These are phyloP conservation scores for Colletotrichum endophyticum DNA, from an alignment of 2,329 filamentous ascomycete species.

Conservation along the genomic window DNA sequence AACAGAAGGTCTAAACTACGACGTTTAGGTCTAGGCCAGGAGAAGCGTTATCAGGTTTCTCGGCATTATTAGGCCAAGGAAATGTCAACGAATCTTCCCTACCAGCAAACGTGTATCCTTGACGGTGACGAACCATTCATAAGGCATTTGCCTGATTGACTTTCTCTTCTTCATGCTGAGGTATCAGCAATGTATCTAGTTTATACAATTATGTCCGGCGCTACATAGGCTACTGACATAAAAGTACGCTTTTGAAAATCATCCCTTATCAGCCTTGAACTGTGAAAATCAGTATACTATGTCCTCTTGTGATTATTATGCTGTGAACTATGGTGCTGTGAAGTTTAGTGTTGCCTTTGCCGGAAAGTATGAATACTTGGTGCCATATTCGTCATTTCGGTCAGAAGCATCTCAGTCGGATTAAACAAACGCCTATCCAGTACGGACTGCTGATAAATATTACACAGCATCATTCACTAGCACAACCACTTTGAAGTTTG, in stretches of 20 bases:
- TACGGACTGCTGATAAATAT: not conserved
- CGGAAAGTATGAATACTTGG: not conserved
- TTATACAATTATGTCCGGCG: not conserved
- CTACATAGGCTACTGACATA: not conserved
- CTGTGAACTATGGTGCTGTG: not conserved
- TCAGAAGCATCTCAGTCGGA: not conserved
- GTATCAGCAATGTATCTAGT: not conserved
- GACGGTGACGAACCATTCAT: fast-evolving
- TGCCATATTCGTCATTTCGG: not conserved
- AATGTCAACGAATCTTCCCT: not conserved
- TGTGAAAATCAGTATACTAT: not conserved
- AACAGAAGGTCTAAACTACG: not conserved
- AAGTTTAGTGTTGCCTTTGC: not conserved
- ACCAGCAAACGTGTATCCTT: not conserved
- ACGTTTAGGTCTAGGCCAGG: not conserved
- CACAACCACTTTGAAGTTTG: not conserved
- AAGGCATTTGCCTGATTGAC: not conserved
- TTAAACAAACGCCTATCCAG: fast-evolving
- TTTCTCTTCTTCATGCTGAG: not conserved
- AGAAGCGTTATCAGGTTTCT: not conserved
- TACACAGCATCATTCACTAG: not conserved
- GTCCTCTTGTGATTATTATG: too few species aligned
- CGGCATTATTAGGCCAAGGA: not conserved
- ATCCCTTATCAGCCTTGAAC: not conserved
- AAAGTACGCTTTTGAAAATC: not conserved